Evolutionary conservation across 257 asterid species (phyloP).

Genomic region (Rehmannia glutinosa): DNA sequence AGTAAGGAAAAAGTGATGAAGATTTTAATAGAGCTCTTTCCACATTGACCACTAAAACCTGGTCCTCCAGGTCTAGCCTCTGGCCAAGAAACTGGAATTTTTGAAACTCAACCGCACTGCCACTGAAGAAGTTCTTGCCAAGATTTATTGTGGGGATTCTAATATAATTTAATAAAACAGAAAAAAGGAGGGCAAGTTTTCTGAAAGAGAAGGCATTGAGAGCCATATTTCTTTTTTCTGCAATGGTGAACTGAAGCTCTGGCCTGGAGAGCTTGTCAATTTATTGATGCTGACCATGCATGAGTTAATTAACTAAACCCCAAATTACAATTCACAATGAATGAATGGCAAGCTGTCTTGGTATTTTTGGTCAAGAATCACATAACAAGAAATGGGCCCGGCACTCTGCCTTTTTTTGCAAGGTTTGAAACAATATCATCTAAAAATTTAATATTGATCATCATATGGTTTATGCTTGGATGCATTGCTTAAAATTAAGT

Average conservation of each 20-base stretch:
- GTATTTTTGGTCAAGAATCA: neutral
- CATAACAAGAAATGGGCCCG: neutral
- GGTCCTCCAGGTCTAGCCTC: constrained; percentile 20
- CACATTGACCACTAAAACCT: constrained; percentile 27
- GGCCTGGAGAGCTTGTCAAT: neutral
- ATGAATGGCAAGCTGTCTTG: neutral
- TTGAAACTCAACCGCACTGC: neutral
- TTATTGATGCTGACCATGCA: neutral
- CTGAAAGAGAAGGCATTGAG: neutral
- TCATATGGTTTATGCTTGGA: neutral
- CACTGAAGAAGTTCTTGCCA: neutral
- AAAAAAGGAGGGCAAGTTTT: neutral
- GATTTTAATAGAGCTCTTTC: constrained; percentile 33
- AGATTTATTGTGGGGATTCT: neutral
- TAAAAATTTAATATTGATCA: no score
- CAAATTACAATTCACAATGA: neutral
- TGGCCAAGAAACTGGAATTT: constrained; percentile 12
- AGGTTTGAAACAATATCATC: neutral
- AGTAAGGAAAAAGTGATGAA: constrained; percentile 31
- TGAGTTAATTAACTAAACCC: neutral
- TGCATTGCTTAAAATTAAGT: neutral
- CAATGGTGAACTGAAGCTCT: neutral
- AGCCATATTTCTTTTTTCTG: neutral
- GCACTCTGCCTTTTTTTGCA: neutral
- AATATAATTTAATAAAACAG: neutral